These are phyloP conservation scores for Deuterostichococcus epilithicus DNA, from an alignment of 139 green algal species.

Conservation along the genomic window DNA sequence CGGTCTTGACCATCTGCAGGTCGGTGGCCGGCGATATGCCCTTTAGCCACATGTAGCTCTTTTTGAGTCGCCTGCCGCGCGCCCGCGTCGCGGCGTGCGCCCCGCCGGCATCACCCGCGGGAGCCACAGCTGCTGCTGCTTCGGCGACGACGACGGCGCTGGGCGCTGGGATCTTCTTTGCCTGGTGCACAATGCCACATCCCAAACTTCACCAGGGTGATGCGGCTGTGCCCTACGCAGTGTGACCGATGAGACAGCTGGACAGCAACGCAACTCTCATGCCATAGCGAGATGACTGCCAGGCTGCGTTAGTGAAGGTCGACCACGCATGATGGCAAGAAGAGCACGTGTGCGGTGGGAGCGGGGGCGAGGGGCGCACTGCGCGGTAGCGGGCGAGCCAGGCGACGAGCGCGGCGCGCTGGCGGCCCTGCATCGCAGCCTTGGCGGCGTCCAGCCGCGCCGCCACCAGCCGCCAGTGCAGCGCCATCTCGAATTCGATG, in stretches of 20 bases:
- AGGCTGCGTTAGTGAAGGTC: no score
- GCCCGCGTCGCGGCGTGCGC: background rate
- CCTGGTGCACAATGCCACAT: background rate
- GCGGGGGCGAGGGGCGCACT: background rate
- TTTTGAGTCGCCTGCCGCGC: background rate
- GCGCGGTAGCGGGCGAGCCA: background rate
- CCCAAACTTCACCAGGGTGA: background rate
- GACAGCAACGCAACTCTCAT: no score
- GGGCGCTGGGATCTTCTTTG: no score
- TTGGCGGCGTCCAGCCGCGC: conserved; percentile 6
- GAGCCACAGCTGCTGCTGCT: no score
- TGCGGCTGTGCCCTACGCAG: no score
- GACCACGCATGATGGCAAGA: no score
- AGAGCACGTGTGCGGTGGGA: no score
- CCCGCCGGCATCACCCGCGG: no score
- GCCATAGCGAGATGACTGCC: no score
- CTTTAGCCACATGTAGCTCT: conserved; percentile 17
- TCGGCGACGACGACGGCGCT: background rate
- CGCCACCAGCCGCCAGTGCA: conserved; percentile 14
- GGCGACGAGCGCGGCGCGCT: background rate
- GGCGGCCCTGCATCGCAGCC: background rate
- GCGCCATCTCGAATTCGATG: conserved; percentile 24
- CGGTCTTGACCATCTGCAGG: conserved; percentile 1
- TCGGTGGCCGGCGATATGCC: background rate
- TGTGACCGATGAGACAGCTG: no score